Percentiles rank a stretch among this genome's conserved stretches.
These are phyloP conservation scores for Phytophthora ohioensis DNA, from an alignment of 352 stramenopile genomes.

Conservation along the genomic window DNA sequence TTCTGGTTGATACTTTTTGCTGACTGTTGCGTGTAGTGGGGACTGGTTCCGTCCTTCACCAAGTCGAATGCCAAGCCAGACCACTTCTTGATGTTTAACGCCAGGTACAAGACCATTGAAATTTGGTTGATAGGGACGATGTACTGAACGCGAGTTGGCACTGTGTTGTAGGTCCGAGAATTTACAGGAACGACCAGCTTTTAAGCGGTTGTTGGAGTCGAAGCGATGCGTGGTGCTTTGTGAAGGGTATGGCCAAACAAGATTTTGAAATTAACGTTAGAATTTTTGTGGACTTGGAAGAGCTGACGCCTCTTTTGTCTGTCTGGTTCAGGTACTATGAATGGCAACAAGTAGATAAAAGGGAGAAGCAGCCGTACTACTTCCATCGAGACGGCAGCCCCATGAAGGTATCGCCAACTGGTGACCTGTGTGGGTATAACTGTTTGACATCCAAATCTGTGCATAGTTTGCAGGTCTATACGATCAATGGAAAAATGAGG, in stretches of 20 bases:
- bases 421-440: neutral
- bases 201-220: constrained; percentile 72
- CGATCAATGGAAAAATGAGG: constrained; percentile 77
- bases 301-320: neutral
- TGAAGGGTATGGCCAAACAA: constrained; percentile 56
- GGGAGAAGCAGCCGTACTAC: constrained; percentile 93
- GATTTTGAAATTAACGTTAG: neutral
- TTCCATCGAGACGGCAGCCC: constrained; percentile 57
- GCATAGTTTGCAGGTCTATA: constrained; percentile 87
- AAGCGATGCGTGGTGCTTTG: constrained; percentile 86
- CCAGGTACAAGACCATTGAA: constrained; percentile 48
- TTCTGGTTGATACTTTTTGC: constrained; percentile 1
- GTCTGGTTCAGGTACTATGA: constrained; percentile 81
- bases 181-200: constrained; percentile 75
- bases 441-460: neutral
- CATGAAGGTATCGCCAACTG: constrained; percentile 59
- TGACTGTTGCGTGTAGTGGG: constrained; percentile 60
- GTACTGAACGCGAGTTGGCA: neutral
- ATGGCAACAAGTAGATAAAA: constrained; percentile 90
- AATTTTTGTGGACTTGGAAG: neutral
- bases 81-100: constrained; percentile 91
- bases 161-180: constrained; percentile 63
- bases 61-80: constrained; percentile 78
- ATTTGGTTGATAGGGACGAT: neutral
- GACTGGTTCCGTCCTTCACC: constrained; percentile 84